Evolutionary conservation across 768 basidiomycete species (phyloP).

Genomic region (Auricularia cornea): DNA sequence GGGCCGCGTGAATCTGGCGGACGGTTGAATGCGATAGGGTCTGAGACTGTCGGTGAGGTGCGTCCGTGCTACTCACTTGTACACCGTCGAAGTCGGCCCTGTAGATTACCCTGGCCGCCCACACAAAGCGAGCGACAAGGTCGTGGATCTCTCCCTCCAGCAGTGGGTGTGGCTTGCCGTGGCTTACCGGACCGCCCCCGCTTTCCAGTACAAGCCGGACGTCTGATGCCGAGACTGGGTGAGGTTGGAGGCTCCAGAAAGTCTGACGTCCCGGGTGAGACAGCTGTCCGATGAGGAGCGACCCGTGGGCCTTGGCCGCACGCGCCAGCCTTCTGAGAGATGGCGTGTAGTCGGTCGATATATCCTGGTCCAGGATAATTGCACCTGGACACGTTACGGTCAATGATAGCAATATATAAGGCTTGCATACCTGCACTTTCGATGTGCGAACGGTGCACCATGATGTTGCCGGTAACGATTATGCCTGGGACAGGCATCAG

Average conservation of each 20-base stretch:
- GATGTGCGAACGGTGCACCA: no score
- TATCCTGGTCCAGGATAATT: no score
- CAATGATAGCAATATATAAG: no score
- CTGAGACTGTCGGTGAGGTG: no score
- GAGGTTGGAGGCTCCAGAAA: no score
- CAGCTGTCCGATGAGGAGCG: background rate
- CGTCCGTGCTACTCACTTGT: no score
- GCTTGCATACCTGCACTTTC: no score
- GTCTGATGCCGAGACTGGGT: background rate
- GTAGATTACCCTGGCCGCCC: background rate
- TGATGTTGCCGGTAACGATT: no score
- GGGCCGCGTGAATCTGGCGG: conserved; percentile 24
- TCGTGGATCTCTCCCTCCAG: background rate
- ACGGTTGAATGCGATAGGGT: no score
- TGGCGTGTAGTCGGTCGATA: background rate
- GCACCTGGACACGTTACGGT: no score
- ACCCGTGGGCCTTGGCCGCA: background rate
- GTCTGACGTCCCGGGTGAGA: background rate
- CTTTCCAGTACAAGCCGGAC: background rate
- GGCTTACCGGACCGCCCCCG: background rate
- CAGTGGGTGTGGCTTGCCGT: background rate
- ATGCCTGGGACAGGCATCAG: no score
- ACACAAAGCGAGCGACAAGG: background rate
- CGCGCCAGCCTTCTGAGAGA: background rate
- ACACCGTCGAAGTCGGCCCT: background rate